Evolutionary conservation across 1,284 basidiomycete genomes (phyloP).

Genomic region (Testicularia cyperi): DNA sequence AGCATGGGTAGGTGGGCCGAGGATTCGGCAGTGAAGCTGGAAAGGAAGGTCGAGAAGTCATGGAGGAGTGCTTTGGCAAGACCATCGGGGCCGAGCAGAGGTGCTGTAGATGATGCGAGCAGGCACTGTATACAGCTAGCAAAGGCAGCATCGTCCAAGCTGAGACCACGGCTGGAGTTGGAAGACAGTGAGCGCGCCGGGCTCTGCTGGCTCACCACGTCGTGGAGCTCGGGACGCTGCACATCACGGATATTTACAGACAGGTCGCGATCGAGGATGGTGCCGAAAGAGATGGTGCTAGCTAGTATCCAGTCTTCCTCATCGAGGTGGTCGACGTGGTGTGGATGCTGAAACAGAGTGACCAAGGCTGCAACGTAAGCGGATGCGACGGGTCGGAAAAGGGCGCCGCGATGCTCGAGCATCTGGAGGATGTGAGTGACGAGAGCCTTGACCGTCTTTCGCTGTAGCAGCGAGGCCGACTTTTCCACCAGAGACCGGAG

Average conservation of each 20-base stretch:
- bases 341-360: constrained; percentile 67
- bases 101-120: constrained; percentile 24
- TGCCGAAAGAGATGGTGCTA: constrained; percentile 70
- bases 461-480: constrained; percentile 66
- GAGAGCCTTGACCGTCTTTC: constrained; percentile 66
- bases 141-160: constrained; percentile 37
- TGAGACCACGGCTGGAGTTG: constrained; percentile 9
- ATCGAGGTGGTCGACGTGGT: constrained; percentile 78
- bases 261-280: constrained; percentile 33
- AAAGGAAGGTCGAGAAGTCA: constrained; percentile 36
- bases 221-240: neutral
- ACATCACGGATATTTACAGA: too few species aligned
- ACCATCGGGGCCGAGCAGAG: constrained; percentile 14
- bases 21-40: constrained; percentile 23
- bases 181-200: neutral
- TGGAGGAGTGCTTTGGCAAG: constrained; percentile 28
- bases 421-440: constrained; percentile 71
- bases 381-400: constrained; percentile 71
- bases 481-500: constrained; percentile 73
- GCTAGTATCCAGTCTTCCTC: constrained; percentile 70
- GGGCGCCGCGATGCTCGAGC: constrained; percentile 66
- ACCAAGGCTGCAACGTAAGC: constrained; percentile 80
- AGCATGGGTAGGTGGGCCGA: constrained; percentile 41
- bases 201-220: neutral
- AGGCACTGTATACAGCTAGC: constrained; percentile 38